These are phyloP conservation scores for Daldinia grandis DNA, from an alignment of 495 filamentous ascomycete species.

Conservation along the genomic window DNA sequence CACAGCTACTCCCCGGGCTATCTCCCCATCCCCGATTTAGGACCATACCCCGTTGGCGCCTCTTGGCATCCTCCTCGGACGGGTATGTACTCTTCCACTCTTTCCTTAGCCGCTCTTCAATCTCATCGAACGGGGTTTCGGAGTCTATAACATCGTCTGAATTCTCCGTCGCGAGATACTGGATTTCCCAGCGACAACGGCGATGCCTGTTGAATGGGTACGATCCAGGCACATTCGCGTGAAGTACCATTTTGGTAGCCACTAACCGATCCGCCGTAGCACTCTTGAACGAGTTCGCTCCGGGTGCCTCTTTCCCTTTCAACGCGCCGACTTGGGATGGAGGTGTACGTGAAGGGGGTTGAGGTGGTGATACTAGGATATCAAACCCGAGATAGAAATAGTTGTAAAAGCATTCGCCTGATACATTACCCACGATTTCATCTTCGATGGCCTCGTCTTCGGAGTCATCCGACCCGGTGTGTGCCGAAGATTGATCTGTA, in stretches of 20 bases:
- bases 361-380: conserved; percentile 84
- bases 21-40: conserved; percentile 91
- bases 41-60: conserved; percentile 80
- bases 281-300: conserved; percentile 45
- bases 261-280: conserved; percentile 67
- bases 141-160: conserved; percentile 63
- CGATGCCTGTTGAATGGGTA: conserved; percentile 97
- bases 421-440: conserved; percentile 56
- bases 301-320: conserved; percentile 32
- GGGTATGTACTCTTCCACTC: conserved; percentile 74
- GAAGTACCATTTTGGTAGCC: conserved; percentile 88
- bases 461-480: conserved; percentile 79
- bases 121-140: conserved; percentile 77
- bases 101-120: conserved; percentile 71
- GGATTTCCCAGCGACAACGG: conserved; percentile 85
- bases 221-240: conserved; percentile 93
- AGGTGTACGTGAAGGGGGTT: conserved; percentile 65
- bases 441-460: conserved; percentile 68
- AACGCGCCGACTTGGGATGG: conserved; percentile 59
- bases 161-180: conserved; percentile 56
- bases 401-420: conserved; percentile 90
- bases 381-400: conserved; percentile 97
- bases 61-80: conserved; percentile 66
- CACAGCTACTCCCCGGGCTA: conserved; percentile 88
- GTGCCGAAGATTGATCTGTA: conserved; percentile 82